phyloP scores from a whole-genome alignment of 2,329 filamentous ascomycete species.

The Alternaria postmessia region DNA sequence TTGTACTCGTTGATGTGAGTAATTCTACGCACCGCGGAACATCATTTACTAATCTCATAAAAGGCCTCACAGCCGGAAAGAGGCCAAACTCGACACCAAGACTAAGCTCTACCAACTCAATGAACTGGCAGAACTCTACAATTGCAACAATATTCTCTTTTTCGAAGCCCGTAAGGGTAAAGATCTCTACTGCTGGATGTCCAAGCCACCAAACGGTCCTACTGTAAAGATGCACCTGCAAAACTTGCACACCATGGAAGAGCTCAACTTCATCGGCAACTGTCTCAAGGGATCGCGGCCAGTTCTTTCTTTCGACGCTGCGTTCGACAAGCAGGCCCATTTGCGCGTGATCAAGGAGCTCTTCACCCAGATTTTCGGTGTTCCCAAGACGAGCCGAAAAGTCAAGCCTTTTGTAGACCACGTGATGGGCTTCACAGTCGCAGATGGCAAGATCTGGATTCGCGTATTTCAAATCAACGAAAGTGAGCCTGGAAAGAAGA shows the following conservation, averaged over 20 bases:
- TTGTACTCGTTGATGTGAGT: conserved; percentile 76
- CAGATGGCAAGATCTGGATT: conserved; percentile 95
- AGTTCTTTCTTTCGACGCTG: conserved; percentile 87
- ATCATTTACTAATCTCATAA: conserved; percentile 12
- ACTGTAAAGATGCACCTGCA: conserved; percentile 80
- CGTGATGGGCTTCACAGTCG: conserved; percentile 89
- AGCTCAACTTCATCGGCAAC: conserved; percentile 96
- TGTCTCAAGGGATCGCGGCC: conserved; percentile 93
- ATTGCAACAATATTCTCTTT: conserved; percentile 94
- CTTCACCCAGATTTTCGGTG: conserved; percentile 88
- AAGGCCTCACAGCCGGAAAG: conserved; percentile 84
- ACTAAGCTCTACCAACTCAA: conserved; percentile 70
- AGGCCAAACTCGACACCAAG: conserved; percentile 97
- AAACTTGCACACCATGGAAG: conserved; percentile 94
- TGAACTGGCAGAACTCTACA: conserved; percentile 72
- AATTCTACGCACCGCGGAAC: too few species aligned
- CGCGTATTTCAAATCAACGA: conserved; percentile 94
- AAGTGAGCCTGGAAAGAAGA: conserved; percentile 67
- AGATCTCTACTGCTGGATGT: conserved; percentile 93
- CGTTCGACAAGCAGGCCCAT: conserved; percentile 83
- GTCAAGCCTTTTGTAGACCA: conserved; percentile 97
- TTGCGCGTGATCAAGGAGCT: conserved; percentile 87
- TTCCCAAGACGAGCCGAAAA: conserved; percentile 85
- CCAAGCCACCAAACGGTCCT: conserved; percentile 86
- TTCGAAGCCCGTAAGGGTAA: conserved; percentile 94